Evolutionary conservation across 177 flowering plant genomes (phyloP).

Genomic region (Tripterygium wilfordii): DNA sequence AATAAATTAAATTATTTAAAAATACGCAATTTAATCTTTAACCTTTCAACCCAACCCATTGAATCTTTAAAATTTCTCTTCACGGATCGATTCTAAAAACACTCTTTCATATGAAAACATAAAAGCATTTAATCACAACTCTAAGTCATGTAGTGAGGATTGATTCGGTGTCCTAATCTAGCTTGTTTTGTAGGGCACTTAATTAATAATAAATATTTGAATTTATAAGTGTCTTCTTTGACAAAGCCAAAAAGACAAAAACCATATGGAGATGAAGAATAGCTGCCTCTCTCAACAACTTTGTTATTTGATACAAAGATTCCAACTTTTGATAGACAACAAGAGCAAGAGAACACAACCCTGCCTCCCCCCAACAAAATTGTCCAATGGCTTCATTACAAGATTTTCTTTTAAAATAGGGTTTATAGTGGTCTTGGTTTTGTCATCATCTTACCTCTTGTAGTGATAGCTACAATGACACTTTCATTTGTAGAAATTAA

Average conservation of each 20-base stretch:
- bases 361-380: no score
- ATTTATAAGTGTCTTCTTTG: not conserved
- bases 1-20: no score
- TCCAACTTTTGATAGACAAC: conserved; percentile 2
- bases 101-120: no score
- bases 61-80: no score
- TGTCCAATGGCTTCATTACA: no score
- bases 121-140: no score
- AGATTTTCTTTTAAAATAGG: not conserved
- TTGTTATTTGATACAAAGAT: conserved; percentile 11
- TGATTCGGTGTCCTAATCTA: no score
- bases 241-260: conserved; percentile 6
- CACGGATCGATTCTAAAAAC: no score
- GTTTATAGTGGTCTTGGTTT: not conserved
- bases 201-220: not conserved
- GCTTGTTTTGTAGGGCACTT: not conserved
- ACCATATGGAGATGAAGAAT: not conserved
- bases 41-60: no score
- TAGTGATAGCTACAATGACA: not conserved
- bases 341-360: conserved; percentile 4
- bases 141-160: no score
- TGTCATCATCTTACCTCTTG: not conserved
- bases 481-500: no score
- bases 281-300: conserved; percentile 3
- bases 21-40: no score